phyloP scores from a whole-genome alignment of 257 asterid genomes.

The Henckelia pumila region DNA sequence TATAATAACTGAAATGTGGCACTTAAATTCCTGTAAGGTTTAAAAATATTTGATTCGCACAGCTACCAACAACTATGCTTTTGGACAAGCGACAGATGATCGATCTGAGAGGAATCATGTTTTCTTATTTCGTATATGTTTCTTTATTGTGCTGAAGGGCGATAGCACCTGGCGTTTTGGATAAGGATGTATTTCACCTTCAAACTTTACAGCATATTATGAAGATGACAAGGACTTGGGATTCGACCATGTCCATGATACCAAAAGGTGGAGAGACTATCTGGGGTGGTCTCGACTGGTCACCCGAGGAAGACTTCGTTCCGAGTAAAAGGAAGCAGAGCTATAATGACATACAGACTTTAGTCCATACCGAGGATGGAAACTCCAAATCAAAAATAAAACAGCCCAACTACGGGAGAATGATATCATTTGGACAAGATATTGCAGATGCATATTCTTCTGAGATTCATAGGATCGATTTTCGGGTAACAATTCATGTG shows the following conservation, averaged over 20 bases:
- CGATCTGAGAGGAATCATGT: not conserved
- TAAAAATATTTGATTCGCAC: not conserved
- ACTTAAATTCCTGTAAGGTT: not conserved
- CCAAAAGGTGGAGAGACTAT: slow-evolving; percentile 92
- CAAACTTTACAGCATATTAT: slow-evolving; percentile 81
- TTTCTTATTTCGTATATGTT: not conserved
- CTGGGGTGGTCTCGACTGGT: slow-evolving; percentile 95
- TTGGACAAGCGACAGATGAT: not conserved
- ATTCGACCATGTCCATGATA: slow-evolving; percentile 90
- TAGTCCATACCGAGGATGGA: slow-evolving; percentile 32
- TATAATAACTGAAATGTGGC: too few species aligned
- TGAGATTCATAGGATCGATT: slow-evolving; percentile 64
- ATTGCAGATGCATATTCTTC: slow-evolving; percentile 55
- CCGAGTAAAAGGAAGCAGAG: slow-evolving; percentile 45
- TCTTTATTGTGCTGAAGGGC: slow-evolving; percentile 45
- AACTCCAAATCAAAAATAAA: slow-evolving; percentile 32
- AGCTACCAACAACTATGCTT: not conserved
- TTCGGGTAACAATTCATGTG: slow-evolving; percentile 52
- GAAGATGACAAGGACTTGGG: slow-evolving; percentile 98
- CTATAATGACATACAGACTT: slow-evolving; percentile 33
- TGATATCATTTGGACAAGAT: slow-evolving; percentile 76
- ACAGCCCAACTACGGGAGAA: slow-evolving; percentile 57
- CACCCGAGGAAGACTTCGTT: slow-evolving; percentile 70
- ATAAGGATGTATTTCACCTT: slow-evolving; percentile 63
- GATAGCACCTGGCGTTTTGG: slow-evolving; percentile 70